Percentiles rank a stretch among this genome's conserved stretches.
These are phyloP conservation scores for Tricholoma sp. DNA, from an alignment of 768 basidiomycete genomes.

Conservation along the genomic window DNA sequence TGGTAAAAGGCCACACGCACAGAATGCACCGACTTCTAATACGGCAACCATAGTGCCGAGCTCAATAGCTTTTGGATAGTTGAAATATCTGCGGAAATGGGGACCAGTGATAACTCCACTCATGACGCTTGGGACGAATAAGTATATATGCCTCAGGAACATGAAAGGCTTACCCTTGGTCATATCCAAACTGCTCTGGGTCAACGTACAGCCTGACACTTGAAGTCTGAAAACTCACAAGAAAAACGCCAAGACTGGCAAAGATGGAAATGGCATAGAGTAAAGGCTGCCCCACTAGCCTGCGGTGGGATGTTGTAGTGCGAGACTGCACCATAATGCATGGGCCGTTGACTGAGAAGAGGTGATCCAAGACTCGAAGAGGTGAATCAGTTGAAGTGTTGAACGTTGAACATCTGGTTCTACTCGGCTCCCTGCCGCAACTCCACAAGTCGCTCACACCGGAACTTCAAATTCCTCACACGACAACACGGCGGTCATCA, in stretches of 20 bases:
- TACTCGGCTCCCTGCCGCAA: not conserved
- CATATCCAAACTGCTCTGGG: constrained; percentile 66
- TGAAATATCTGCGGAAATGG: constrained; percentile 77
- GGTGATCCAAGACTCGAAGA: too few species aligned
- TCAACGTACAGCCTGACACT: not conserved
- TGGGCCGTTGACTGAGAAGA: constrained; percentile 20
- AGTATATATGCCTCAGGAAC: constrained; percentile 12
- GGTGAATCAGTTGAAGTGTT: too few species aligned
- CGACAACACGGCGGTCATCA: constrained; percentile 31
- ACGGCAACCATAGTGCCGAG: constrained; percentile 97
- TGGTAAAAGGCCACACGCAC: constrained; percentile 36
- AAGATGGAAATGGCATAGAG: constrained; percentile 79
- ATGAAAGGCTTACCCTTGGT: constrained; percentile 60
- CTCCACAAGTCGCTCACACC: not conserved
- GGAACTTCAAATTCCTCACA: constrained; percentile 1
- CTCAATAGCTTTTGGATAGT: constrained; percentile 66
- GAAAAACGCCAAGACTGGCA: constrained; percentile 79
- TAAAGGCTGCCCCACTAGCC: constrained; percentile 72
- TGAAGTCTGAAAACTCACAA: constrained; percentile 44
- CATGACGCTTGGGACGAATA: constrained; percentile 57
- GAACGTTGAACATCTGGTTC: too few species aligned
- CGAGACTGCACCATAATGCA: constrained; percentile 49
- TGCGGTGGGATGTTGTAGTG: constrained; percentile 29
- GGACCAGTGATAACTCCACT: constrained; percentile 88
- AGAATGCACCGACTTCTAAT: constrained; percentile 86